A percentile compares a stretch with the other conserved stretches of the same genome.
Evolutionary conservation across 1,139 yeast species (phyloP).

Genomic region (Scheffersomyces segobiensis): DNA sequence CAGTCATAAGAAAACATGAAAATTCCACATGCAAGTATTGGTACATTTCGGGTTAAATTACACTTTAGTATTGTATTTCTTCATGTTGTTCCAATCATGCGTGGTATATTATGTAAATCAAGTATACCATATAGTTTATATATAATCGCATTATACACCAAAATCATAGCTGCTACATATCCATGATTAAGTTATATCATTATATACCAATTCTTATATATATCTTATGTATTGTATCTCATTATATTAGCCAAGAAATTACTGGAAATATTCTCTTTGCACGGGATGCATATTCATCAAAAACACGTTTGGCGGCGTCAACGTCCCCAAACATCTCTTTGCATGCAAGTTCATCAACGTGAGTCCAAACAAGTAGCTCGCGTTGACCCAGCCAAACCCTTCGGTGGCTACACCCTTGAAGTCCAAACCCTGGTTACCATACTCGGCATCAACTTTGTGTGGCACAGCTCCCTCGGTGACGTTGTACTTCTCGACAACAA

Average conservation of each 20-base stretch:
- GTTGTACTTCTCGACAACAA: conserved; percentile 93
- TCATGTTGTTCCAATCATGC: too few relatives aligned
- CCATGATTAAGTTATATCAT: too few relatives aligned
- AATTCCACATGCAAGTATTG: too few relatives aligned
- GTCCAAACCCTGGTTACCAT: conserved; percentile 94
- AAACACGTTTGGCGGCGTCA: conserved; percentile 77
- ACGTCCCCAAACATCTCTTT: conserved; percentile 75
- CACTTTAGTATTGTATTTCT: too few relatives aligned
- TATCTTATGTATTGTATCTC: not conserved
- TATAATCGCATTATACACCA: too few relatives aligned
- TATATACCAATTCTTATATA: not conserved
- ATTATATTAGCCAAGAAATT: not conserved
- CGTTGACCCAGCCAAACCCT: conserved; percentile 97
- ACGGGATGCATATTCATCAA: conserved; percentile 50
- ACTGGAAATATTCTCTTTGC: conserved; percentile 35
- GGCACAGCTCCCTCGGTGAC: conserved; percentile 84
- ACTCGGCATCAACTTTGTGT: conserved; percentile 92
- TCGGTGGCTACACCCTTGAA: conserved; percentile 94
- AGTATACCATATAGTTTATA: too few relatives aligned
- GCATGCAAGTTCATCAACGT: conserved; percentile 69
- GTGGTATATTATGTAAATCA: too few relatives aligned
- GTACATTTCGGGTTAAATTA: not conserved
- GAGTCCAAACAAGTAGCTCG: conserved; percentile 77
- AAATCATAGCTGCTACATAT: too few relatives aligned
- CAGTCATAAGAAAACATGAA: not conserved